These are phyloP conservation scores for Flaveria sonorensis DNA, from an alignment of 129 eudicot genomes.

Conservation along the genomic window DNA sequence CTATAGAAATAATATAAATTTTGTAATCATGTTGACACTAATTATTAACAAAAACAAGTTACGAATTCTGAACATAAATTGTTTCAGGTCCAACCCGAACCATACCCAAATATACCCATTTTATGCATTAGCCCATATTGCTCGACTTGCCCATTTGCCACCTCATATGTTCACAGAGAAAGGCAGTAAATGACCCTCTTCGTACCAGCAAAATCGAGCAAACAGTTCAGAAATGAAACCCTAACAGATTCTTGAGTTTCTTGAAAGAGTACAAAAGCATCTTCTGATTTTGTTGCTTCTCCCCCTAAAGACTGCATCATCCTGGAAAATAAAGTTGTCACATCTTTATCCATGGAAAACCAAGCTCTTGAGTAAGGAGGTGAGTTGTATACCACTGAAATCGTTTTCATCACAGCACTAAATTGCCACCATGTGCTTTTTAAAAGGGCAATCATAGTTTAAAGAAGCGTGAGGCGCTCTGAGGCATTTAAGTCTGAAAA, in stretches of 20 bases:
- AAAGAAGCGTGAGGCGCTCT: too few relatives aligned
- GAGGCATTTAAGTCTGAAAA: too few relatives aligned
- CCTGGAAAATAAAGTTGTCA: slow-evolving; percentile 41
- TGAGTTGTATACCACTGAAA: neutral
- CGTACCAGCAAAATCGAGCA: slow-evolving; percentile 91
- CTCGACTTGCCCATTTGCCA: neutral
- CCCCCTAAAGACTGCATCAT: slow-evolving; percentile 74
- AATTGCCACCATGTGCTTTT: neutral
- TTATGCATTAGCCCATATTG: neutral
- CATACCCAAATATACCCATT: neutral
- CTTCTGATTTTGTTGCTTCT: slow-evolving; percentile 81
- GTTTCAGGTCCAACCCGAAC: neutral
- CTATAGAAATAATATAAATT: neutral
- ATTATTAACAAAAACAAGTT: neutral
- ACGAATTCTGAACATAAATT: neutral
- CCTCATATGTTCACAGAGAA: slow-evolving; percentile 18
- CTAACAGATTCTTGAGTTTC: slow-evolving; percentile 95
- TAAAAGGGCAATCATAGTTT: neutral
- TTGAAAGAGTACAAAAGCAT: slow-evolving; percentile 68
- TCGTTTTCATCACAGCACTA: neutral
- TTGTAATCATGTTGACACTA: slow-evolving; percentile 2
- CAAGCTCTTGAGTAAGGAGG: neutral
- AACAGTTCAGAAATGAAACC: slow-evolving; percentile 82
- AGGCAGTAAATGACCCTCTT: slow-evolving; percentile 20
- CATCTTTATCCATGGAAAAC: neutral